Evolutionary conservation across 352 stramenopile genomes (phyloP).

Genomic region (Phytophthora quininea): DNA sequence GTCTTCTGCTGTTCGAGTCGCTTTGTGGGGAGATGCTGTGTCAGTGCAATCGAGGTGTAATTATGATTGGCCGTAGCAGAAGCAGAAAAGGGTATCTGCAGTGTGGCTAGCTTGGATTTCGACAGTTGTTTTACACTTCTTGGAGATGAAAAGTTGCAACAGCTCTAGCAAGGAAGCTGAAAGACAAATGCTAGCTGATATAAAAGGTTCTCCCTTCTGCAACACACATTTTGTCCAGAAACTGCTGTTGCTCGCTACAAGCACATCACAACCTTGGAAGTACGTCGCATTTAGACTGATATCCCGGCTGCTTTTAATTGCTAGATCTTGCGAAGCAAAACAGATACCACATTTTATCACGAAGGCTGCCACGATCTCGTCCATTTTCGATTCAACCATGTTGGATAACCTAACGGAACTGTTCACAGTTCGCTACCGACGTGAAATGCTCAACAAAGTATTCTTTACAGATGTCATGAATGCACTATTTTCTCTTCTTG

Average conservation of each 20-base stretch:
- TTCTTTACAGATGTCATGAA: conserved; percentile 45
- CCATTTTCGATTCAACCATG: conserved; percentile 18
- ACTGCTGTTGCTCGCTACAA: conserved; percentile 29
- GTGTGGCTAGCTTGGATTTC: conserved; percentile 44
- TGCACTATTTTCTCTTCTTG: conserved; percentile 38
- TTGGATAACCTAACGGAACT: conserved; percentile 36
- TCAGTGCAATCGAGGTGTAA: conserved; percentile 13
- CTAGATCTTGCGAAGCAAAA: conserved; percentile 2
- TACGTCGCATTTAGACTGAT: conserved; percentile 40
- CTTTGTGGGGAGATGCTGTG: conserved; percentile 31
- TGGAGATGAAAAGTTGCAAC: background rate
- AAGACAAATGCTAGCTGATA: background rate
- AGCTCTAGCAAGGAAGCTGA: background rate
- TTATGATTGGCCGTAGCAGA: conserved; percentile 6
- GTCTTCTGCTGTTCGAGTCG: background rate
- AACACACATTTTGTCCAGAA: conserved; percentile 37
- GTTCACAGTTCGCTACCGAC: conserved; percentile 35
- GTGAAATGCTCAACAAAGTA: conserved; percentile 33
- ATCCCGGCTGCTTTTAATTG: conserved; percentile 14
- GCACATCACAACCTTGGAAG: conserved; percentile 29
- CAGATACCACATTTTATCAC: background rate
- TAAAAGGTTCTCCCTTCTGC: conserved; percentile 15
- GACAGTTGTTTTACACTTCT: conserved; percentile 23
- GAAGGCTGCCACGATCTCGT: background rate
- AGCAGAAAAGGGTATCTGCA: conserved; percentile 15